Evolutionary conservation across 78 protist species (phyloP), one percentile per base, ranked within the genome.

Genomic region (Dictyostelium citrinum): DNA sequence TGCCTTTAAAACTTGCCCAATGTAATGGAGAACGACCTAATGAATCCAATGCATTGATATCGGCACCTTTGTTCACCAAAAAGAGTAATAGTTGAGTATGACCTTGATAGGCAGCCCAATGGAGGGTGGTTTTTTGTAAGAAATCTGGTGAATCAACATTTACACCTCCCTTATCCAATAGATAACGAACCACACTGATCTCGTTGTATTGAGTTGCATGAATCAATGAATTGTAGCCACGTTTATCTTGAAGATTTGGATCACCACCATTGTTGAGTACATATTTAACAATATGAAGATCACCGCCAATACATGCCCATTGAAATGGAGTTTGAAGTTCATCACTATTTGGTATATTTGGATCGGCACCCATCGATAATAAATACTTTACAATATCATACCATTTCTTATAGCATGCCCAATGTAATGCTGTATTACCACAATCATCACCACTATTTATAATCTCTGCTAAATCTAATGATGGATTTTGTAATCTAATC

Each of bases 101-200:
- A 37, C 96, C 98, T 55, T 91, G 84, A 72, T 76, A 95, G 4
- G 98, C 95, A 1, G 97, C 97, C 96, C 95, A 90, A 24, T 76
- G 72, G 8, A 96, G 91, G 1, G 97, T 10, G 2, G 97, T 96
- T 60, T 90, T 91, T 29, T 91, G 94, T 39, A 83, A 39, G 3
- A 11, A 78, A 68, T 91, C 97, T 1, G 68, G 80, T 16, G 88
- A 67, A 33, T 84, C 90, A 4, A 95, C 39, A 24, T 83, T 17
- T 1, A 95, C 83, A 14, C 84, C 81, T 1, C 91, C 90, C 35
- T 68, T 46, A 29, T 95, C 91, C 45, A 95, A 10, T 37, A 81
- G 71, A 72, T 95, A 95, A 8, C 86, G 60, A 14, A 35, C 39
- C 7, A 84, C 43, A 17, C 79, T 46, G 22, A 80, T 33, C 4